phyloP scores from a whole-genome alignment of 306 rosid genomes.

The Inga oerstediana region DNA sequence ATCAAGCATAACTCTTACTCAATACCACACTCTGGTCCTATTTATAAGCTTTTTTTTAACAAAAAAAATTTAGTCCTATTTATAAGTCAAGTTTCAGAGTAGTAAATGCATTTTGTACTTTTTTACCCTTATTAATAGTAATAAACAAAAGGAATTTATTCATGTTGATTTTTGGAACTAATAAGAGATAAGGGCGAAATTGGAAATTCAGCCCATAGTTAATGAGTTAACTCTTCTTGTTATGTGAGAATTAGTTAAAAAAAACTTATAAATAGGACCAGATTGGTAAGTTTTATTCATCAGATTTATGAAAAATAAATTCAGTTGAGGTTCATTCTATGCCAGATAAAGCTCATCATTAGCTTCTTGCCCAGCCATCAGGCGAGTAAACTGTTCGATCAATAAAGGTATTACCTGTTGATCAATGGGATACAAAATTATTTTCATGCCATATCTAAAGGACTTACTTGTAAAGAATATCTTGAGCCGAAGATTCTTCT shows the following conservation, averaged over 20 bases:
- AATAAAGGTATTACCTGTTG: not conserved
- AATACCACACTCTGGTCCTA: not conserved
- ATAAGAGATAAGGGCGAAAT: too few relatives aligned
- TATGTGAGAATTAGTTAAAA: too few relatives aligned
- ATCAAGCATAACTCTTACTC: not conserved
- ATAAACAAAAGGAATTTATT: too few relatives aligned
- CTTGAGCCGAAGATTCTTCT: conserved; percentile 49
- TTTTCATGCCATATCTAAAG: not conserved
- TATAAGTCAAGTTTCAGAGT: too few relatives aligned
- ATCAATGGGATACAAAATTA: not conserved
- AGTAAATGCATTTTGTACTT: too few relatives aligned
- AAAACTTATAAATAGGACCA: too few relatives aligned
- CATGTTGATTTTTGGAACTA: too few relatives aligned
- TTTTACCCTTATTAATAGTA: too few relatives aligned
- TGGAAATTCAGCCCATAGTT: too few relatives aligned
- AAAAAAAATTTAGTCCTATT: too few relatives aligned
- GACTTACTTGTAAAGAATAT: conserved; percentile 78
- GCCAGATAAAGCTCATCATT: not conserved
- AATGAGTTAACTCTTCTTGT: too few relatives aligned
- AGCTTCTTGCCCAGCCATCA: not conserved
- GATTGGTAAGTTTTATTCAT: not conserved
- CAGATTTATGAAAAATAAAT: not conserved
- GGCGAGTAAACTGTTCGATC: not conserved
- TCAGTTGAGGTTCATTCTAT: not conserved
- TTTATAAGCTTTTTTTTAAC: too few relatives aligned